These are phyloP conservation scores for Blastobotrys illinoisensis DNA, from an alignment of 1,139 yeast species.

Conservation along the genomic window DNA sequence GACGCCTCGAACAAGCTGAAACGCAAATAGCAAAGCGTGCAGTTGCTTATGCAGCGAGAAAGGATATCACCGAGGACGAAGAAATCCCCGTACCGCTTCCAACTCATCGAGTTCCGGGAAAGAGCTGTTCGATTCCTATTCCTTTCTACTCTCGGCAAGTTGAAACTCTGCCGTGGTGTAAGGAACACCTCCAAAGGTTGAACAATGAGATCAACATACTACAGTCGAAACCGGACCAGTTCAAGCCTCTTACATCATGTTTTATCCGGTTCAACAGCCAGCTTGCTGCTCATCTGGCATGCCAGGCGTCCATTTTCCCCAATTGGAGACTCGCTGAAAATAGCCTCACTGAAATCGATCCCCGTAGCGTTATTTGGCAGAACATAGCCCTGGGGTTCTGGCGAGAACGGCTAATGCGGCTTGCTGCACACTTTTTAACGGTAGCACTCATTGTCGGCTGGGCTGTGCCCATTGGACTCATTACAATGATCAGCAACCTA, in stretches of 20 bases:
- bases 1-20: slow-evolving; percentile 21
- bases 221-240: slow-evolving; percentile 16
- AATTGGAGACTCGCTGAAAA: neutral
- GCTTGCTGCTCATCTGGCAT: slow-evolving; percentile 30
- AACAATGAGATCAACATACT: slow-evolving; percentile 23
- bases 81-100: slow-evolving; percentile 15
- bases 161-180: slow-evolving; percentile 22
- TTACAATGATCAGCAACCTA: slow-evolving; percentile 72
- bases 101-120: slow-evolving; percentile 11
- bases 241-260: slow-evolving; percentile 24
- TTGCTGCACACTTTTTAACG: slow-evolving; percentile 50
- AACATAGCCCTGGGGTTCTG: slow-evolving; percentile 16
- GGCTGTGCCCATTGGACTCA: slow-evolving; percentile 84
- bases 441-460: slow-evolving; percentile 60
- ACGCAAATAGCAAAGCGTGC: neutral
- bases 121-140: slow-evolving; percentile 4
- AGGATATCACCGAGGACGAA: slow-evolving; percentile 2
- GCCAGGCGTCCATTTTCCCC: slow-evolving; percentile 24
- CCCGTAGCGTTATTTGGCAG: slow-evolving; percentile 29
- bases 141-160: slow-evolving; percentile 18
- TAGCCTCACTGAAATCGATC: slow-evolving; percentile 21
- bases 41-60: neutral
- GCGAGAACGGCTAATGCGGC: slow-evolving; percentile 18
- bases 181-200: slow-evolving; percentile 23
- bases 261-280: slow-evolving; percentile 30